Evolutionary conservation across 2,329 filamentous ascomycete species (phyloP), one percentile per base, ranked within the genome.

Genomic region (Aspergillus felis): DNA sequence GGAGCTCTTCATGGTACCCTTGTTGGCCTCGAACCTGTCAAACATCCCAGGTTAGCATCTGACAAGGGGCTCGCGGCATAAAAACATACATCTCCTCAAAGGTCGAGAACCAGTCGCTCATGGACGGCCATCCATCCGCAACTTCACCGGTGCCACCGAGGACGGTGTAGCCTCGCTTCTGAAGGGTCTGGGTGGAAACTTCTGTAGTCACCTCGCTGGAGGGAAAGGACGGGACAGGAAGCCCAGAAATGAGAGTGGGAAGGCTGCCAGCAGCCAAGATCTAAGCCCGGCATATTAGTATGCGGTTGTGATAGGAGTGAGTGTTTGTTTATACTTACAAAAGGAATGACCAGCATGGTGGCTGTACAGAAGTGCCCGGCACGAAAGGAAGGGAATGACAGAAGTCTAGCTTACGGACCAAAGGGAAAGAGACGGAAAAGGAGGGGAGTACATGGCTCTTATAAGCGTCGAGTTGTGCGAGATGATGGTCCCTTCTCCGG

Each of bases 201-300:
- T 41, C 25, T 17, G 28, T 24, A 46, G 38, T 41, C 41, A 38
- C 41, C n/a, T 41, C 25, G 58, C 57, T 55, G 41, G 49, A 64
- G 59, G 57, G 60, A 68, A 57, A 56, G 64, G 62, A 63, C 55
- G 63, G 56, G 50, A 67, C 57, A 51, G 65, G 65, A 56, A 64
- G 63, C 61, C 64, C 65, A 55, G 56, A 62, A 67, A 67, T 64
- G 60, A 67, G 61, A 41, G 58, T 56, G 63, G 66, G 54, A 55
- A 69, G 66, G 63, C 67, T 69, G 67, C 67, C 67, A 64, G 67
- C 67, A 69, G 67, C 67, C 63, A 69, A 50, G 54, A 68, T 56
- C 64, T 66, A 25, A 25, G 25, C 42, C 14, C 24, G 27, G 20
- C 4, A 22, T 4, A 28, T 54, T 7, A 54, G 52, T 24, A 35